These are phyloP conservation scores for Choricystis sp. DNA, from an alignment of 139 green algal genomes.

Conservation along the genomic window DNA sequence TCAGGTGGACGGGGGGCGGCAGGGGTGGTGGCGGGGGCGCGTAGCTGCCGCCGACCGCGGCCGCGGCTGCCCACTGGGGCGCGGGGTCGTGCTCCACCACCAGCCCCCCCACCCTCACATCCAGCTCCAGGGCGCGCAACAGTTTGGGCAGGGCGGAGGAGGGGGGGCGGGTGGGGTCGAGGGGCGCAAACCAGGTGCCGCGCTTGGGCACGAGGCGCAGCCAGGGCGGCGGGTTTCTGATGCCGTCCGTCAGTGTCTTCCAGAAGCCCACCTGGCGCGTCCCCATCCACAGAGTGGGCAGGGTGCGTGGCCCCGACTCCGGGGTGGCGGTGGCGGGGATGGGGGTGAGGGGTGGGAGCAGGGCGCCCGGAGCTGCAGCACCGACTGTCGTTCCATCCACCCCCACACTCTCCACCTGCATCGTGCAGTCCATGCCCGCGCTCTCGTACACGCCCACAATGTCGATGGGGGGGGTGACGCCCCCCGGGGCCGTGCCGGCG, in stretches of 20 bases:
- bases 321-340: constrained; percentile 1
- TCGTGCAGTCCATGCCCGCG: background rate
- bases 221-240: constrained; percentile 13
- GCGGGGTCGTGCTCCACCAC: constrained; percentile 23
- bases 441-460: too few relatives aligned
- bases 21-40: constrained; percentile 10
- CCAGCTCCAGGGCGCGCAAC: constrained; percentile 13
- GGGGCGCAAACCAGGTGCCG: constrained; percentile 29
- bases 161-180: constrained; percentile 8
- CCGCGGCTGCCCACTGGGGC: background rate
- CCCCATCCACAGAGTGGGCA: constrained; percentile 5
- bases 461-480: constrained; percentile 13
- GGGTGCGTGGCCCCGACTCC: background rate
- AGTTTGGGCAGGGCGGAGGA: constrained; percentile 17
- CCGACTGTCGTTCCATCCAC: background rate
- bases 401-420: constrained; percentile 27
- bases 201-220: constrained; percentile 21
- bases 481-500: constrained; percentile 6
- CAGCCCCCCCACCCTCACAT: constrained; percentile 12
- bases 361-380: background rate
- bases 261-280: constrained; percentile 17
- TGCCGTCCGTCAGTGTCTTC: constrained; percentile 10
- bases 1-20: constrained; percentile 10
- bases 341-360: background rate
- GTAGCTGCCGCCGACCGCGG: background rate